Base-by-base conservation (phyloP, 768 basidiomycete species). In the Leccinum boreale region DNA sequence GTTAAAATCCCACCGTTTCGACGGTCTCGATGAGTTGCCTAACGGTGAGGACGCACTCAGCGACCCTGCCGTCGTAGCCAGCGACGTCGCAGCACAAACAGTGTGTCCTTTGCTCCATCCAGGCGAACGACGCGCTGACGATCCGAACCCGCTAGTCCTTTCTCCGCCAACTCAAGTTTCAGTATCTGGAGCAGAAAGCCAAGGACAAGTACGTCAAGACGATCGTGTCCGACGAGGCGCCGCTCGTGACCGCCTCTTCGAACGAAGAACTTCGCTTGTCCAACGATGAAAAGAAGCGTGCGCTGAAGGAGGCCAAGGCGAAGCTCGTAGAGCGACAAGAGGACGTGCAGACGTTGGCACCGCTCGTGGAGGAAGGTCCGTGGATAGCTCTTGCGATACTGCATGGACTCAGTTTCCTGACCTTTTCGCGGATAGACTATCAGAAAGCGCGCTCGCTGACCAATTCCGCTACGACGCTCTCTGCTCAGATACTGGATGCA, bases 121-220 rank as follows among this genome's bases (percentile, higher is more conserved):
- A 5, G 3, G 2, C 42, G 5, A 9, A 39, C 28, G 9, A 44
- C 9, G 2, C 24, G 14, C 60, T 62, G 47, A 72, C 46, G 42
- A 35, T 17, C 5, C n/a, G 8, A 12, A 8, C 23, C 50, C n/a
- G 3, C 15, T 53, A 90, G 90, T 77, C 85, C 7, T 90, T 85
- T 63, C 76, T 93, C 19, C 80, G 87, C 23, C 90, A 90, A 65
- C 82, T 94, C 26, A 95, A 95, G 72, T 93, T 92, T 66, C 89
- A 90, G 61, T 94, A 92, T 67, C 75, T 94, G 17, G 92, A 96
- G 66, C 90, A 93, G 70, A 90, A 93, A 62, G 90, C 94, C 3
- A 96, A 95, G 68, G 85, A 92, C 65, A 86, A 89, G 72, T 95
- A 94, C 66, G 80, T 94, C 64, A 88, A 89, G 69, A 86, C 85